Conservation (phyloP, 73 alveolate genomes). For the Stentor coeruleus region DNA sequence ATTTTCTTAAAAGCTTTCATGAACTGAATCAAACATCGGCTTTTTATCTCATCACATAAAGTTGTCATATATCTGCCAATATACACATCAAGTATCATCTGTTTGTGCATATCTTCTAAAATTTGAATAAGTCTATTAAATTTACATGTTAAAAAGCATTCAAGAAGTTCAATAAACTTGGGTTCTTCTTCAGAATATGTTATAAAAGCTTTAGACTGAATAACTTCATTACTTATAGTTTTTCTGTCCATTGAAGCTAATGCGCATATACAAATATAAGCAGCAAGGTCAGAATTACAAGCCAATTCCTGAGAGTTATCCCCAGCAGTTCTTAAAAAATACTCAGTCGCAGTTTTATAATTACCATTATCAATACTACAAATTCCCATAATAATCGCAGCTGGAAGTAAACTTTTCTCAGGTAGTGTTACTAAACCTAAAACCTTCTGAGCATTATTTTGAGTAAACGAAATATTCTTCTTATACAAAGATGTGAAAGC, state of each 20-base stretch:
- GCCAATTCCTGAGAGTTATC: neutral
- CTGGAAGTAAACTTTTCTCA: neutral
- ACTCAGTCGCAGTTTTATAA: neutral
- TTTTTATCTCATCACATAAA: neutral
- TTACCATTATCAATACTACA: neutral
- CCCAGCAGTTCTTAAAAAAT: neutral
- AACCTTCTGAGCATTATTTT: neutral
- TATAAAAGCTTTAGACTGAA: neutral
- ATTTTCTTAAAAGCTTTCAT: neutral
- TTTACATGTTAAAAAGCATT: neutral
- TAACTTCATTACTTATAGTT: neutral
- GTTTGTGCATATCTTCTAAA: neutral
- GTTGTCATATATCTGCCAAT: neutral
- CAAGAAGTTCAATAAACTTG: neutral
- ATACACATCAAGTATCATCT: neutral
- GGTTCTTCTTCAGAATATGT: slow-evolving; percentile 2
- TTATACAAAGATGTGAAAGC: neutral
- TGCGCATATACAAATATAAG: neutral
- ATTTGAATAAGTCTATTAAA: neutral
- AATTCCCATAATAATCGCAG: slow-evolving; percentile 3
- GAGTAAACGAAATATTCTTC: neutral
- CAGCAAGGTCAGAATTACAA: neutral
- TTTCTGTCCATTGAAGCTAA: slow-evolving; percentile 5
- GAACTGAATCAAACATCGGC: neutral
- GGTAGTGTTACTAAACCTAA: neutral